Conservation (phyloP, 1,139 yeast species). For the Yamadazyma blattariae region DNA sequence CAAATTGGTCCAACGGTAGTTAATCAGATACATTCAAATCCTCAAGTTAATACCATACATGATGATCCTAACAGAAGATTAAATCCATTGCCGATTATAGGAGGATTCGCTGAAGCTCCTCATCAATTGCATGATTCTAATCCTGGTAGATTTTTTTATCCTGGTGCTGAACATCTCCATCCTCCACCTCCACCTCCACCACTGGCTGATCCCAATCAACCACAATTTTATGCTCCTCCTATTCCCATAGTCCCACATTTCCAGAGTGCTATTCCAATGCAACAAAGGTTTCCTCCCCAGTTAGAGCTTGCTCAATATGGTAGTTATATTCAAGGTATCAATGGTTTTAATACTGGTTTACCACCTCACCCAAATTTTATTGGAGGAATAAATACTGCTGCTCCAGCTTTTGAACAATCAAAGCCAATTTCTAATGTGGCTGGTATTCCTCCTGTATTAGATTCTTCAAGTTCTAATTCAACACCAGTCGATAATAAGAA, state of each 20-base stretch:
- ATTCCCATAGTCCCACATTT: neutral
- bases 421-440: no score
- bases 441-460: neutral
- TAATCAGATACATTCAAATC: no score
- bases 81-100: conserved; percentile 5
- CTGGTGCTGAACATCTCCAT: neutral
- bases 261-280: neutral
- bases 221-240: neutral
- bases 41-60: neutral
- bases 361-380: no score
- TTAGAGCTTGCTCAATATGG: no score
- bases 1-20: no score
- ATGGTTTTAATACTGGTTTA: no score
- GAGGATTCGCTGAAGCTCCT: neutral
- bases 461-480: neutral
- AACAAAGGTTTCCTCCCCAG: neutral
- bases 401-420: no score
- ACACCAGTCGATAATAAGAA: neutral
- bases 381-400: no score
- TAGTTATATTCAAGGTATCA: no score
- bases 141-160: neutral
- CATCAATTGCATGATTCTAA: neutral
- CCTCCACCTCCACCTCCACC: no score
- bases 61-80: conserved; percentile 2
- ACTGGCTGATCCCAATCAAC: neutral